Evolutionary conservation across 805 yeast species (phyloP).

Genomic region (Candida easanensis): DNA sequence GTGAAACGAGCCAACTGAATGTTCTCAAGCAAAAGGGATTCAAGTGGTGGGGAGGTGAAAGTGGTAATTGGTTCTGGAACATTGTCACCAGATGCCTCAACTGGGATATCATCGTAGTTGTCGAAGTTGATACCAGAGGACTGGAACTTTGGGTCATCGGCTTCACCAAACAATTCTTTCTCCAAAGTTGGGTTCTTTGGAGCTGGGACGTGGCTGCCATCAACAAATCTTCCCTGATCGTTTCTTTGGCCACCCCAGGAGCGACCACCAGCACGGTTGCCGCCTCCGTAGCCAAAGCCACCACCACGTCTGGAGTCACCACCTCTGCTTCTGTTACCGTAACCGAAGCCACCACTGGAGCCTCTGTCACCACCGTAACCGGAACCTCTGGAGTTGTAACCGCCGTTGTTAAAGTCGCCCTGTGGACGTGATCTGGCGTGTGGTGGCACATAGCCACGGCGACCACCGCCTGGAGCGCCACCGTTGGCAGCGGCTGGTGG

Average conservation of each 20-base stretch:
- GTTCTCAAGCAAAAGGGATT: slow-evolving; percentile 79
- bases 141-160: slow-evolving; percentile 62
- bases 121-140: slow-evolving; percentile 98
- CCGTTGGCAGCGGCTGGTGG: not conserved
- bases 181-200: slow-evolving; percentile 68
- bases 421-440: slow-evolving; percentile 40
- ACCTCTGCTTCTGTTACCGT: slow-evolving; percentile 17
- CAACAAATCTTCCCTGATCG: slow-evolving; percentile 76
- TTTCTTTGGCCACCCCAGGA: slow-evolving; percentile 33
- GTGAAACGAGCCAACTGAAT: slow-evolving; percentile 85
- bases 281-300: slow-evolving; percentile 31
- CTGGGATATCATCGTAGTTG: slow-evolving; percentile 97
- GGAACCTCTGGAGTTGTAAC: slow-evolving; percentile 12
- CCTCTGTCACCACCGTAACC: slow-evolving; percentile 1
- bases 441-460: slow-evolving; percentile 54
- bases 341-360: slow-evolving; percentile 12
- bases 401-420: slow-evolving; percentile 14
- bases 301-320: slow-evolving; percentile 24
- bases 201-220: slow-evolving; percentile 88
- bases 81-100: slow-evolving; percentile 92
- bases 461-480: slow-evolving; percentile 18
- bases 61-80: slow-evolving; percentile 91
- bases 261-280: slow-evolving; percentile 32
- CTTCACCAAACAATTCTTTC: slow-evolving; percentile 81
- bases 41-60: slow-evolving; percentile 92